phyloP scores from a whole-genome alignment of 345 rosid genomes.

The Eucalyptus decipiens region DNA sequence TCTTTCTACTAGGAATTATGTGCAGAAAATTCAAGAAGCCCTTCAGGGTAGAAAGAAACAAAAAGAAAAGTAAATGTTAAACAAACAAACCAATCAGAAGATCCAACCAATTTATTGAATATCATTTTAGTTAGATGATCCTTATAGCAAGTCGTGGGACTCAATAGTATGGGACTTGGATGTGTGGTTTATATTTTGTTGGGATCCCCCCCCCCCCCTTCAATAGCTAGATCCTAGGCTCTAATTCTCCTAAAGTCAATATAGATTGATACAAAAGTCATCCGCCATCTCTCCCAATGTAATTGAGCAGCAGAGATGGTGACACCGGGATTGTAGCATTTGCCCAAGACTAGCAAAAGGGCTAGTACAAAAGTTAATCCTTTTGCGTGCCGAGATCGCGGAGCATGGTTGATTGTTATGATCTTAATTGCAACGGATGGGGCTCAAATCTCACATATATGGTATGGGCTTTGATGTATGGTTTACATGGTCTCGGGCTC shows the following conservation, averaged over 20 bases:
- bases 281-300: neutral
- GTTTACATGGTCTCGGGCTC: too few species aligned
- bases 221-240: neutral
- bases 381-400: neutral
- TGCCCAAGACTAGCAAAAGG: too few species aligned
- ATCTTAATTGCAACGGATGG: too few species aligned
- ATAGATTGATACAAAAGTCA: neutral
- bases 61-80: neutral
- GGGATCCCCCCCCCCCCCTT: neutral
- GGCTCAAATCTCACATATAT: too few species aligned
- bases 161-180: neutral
- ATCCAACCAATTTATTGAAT: neutral
- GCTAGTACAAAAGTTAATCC: too few species aligned
- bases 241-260: neutral
- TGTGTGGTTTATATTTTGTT: neutral
- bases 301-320: too few species aligned
- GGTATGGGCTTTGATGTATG: too few species aligned
- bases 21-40: slow-evolving; percentile 2
- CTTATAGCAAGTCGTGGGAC: too few species aligned
- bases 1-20: slow-evolving; percentile 15
- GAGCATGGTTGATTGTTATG: neutral
- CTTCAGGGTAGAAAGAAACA: neutral
- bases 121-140: too few species aligned
- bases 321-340: too few species aligned
- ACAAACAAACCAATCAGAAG: neutral